Conservation (phyloP, 768 basidiomycete genomes). For the Naganishia onofrii region DNA sequence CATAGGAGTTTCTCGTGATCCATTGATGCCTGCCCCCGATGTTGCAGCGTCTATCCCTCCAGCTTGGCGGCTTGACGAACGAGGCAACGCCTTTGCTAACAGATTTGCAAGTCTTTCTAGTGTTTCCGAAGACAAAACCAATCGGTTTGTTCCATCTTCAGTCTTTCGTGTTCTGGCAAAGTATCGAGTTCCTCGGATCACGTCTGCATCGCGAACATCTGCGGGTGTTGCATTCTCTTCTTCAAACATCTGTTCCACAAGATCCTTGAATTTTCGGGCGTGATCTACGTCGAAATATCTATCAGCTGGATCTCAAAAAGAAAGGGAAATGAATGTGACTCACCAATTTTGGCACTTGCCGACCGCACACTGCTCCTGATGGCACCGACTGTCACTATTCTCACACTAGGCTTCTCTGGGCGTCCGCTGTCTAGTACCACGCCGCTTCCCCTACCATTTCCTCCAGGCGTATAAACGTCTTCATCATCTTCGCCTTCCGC, state of each 20-base stretch:
- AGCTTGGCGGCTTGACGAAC: background rate
- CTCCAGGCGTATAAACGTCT: background rate
- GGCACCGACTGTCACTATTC: slow-evolving; percentile 40
- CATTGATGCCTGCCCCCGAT: background rate
- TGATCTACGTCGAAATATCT: slow-evolving; percentile 56
- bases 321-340: background rate
- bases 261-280: slow-evolving; percentile 69
- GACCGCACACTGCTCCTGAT: slow-evolving; percentile 36
- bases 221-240: slow-evolving; percentile 70
- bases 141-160: slow-evolving; percentile 43
- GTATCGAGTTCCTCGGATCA: slow-evolving; percentile 54
- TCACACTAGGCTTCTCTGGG: slow-evolving; percentile 31
- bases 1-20: background rate
- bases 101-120: slow-evolving; percentile 46
- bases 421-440: slow-evolving; percentile 16
- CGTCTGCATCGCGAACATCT: slow-evolving; percentile 58
- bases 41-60: background rate
- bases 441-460: slow-evolving; percentile 2
- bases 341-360: slow-evolving; percentile 18
- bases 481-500: slow-evolving; percentile 38
- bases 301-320: slow-evolving; percentile 13
- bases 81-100: background rate
- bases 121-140: slow-evolving; percentile 32
- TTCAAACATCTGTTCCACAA: slow-evolving; percentile 81
- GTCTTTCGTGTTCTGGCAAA: slow-evolving; percentile 32